Conservation (phyloP, 306 rosid species). For the Canavalia gladiata region DNA sequence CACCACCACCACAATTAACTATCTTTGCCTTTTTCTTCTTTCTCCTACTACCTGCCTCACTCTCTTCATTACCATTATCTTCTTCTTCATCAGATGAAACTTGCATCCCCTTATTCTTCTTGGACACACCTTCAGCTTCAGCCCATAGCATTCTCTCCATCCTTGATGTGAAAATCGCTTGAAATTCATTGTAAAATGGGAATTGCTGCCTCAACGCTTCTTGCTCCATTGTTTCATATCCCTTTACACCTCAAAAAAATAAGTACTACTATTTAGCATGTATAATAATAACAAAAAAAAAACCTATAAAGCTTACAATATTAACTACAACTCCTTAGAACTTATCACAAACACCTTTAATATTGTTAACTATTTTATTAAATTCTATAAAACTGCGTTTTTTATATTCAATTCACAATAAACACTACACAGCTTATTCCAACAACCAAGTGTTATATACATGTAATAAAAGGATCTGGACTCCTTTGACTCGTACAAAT, state of each 20-base stretch:
- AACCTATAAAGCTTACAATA: neutral
- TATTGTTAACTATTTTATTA: constrained; percentile 3
- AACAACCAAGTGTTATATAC: no score
- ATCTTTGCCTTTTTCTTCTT: constrained; percentile 63
- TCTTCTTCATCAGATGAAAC: constrained; percentile 67
- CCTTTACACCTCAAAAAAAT: constrained; percentile 57
- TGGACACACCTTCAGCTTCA: constrained; percentile 64
- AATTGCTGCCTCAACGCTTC: constrained; percentile 76
- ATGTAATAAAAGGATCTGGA: neutral
- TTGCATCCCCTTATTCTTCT: constrained; percentile 53
- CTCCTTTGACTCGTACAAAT: neutral
- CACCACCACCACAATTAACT: neutral
- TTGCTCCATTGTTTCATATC: constrained; percentile 82
- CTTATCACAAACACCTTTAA: constrained; percentile 30
- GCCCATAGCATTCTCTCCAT: constrained; percentile 83
- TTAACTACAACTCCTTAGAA: constrained; percentile 12
- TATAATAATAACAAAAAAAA: neutral
- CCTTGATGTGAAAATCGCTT: constrained; percentile 66
- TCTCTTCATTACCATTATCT: constrained; percentile 66
- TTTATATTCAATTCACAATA: neutral
- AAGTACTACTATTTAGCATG: neutral
- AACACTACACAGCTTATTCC: no score
- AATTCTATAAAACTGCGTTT: neutral
- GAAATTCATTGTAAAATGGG: constrained; percentile 84
- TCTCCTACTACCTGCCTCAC: constrained; percentile 50